Evolutionary conservation across 208 protist genomes (phyloP).

Genomic region (Leishmania tarentolae): DNA sequence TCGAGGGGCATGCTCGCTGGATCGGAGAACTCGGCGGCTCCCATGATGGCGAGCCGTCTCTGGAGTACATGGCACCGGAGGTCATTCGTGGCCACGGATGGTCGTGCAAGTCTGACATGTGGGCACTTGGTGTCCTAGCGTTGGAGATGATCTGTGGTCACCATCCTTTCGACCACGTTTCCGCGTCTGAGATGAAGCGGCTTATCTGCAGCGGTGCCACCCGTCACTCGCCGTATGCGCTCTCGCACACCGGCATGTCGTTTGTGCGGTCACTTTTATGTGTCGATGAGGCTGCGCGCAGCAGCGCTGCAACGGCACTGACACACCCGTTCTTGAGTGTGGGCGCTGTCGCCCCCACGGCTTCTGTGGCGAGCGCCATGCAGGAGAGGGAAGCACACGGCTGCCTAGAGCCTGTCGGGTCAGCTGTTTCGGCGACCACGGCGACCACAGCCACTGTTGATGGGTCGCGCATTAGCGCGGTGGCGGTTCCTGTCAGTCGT

Average conservation of each 20-base stretch:
- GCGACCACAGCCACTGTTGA: neutral
- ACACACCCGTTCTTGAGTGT: constrained; percentile 60
- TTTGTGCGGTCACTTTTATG: constrained; percentile 62
- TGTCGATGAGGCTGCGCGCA: constrained; percentile 48
- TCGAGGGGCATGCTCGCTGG: neutral
- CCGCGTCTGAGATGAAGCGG: constrained; percentile 33
- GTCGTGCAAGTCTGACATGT: constrained; percentile 71
- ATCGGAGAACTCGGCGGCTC: neutral
- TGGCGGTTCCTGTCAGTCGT: neutral
- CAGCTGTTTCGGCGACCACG: neutral
- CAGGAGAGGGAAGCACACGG: neutral
- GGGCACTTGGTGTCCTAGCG: constrained; percentile 65
- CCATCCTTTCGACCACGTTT: constrained; percentile 52
- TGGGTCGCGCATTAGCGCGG: neutral
- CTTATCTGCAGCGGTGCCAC: constrained; percentile 45
- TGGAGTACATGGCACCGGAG: constrained; percentile 98
- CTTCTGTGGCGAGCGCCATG: neutral
- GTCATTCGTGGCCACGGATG: constrained; percentile 56
- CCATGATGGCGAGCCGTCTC: constrained; percentile 49
- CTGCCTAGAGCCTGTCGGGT: neutral
- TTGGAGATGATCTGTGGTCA: constrained; percentile 63
- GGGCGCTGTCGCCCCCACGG: neutral
- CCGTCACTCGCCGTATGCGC: constrained; percentile 28
- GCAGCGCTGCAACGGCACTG: constrained; percentile 49
- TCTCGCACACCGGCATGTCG: constrained; percentile 42